These are phyloP conservation scores for Claviceps purpurea DNA, from an alignment of 2,329 filamentous ascomycete genomes.

Conservation along the genomic window DNA sequence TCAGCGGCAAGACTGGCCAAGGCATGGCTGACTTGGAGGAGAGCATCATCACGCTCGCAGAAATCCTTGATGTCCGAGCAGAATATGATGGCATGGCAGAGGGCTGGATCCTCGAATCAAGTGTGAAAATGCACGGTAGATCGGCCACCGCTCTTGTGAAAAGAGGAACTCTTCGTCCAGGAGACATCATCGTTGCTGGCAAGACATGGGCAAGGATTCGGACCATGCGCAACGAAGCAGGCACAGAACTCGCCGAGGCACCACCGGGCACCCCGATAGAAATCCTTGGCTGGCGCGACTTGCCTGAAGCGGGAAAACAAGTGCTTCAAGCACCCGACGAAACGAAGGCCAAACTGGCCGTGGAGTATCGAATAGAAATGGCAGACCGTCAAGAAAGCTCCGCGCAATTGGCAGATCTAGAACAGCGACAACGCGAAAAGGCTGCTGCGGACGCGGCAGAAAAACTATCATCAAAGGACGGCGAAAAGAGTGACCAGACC, in stretches of 20 bases:
- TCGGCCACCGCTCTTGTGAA: constrained; percentile 82
- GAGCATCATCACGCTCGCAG: constrained; percentile 70
- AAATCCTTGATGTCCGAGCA: constrained; percentile 81
- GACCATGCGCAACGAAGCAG: constrained; percentile 72
- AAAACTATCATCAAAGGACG: constrained; percentile 13
- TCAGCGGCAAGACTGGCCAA: constrained; percentile 85
- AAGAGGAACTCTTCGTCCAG: constrained; percentile 67
- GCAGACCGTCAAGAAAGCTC: constrained; percentile 61
- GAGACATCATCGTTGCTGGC: constrained; percentile 78
- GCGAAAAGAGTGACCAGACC: constrained; percentile 24
- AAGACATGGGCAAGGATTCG: constrained; percentile 81
- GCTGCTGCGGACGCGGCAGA: constrained; percentile 25
- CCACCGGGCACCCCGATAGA: constrained; percentile 83
- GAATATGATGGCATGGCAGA: constrained; percentile 66
- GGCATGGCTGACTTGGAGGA: constrained; percentile 91
- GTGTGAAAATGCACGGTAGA: constrained; percentile 71
- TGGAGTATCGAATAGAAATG: constrained; percentile 62
- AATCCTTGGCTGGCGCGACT: constrained; percentile 82
- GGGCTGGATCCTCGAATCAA: constrained; percentile 88
- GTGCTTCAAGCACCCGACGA: constrained; percentile 74
- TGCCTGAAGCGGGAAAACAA: constrained; percentile 72
- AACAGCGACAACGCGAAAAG: constrained; percentile 46
- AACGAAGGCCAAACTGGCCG: constrained; percentile 61
- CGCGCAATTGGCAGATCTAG: constrained; percentile 64
- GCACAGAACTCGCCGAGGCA: constrained; percentile 56